Evolutionary conservation across 2,329 filamentous ascomycete species (phyloP).

Genomic region (Rhynchosporium secalis): DNA sequence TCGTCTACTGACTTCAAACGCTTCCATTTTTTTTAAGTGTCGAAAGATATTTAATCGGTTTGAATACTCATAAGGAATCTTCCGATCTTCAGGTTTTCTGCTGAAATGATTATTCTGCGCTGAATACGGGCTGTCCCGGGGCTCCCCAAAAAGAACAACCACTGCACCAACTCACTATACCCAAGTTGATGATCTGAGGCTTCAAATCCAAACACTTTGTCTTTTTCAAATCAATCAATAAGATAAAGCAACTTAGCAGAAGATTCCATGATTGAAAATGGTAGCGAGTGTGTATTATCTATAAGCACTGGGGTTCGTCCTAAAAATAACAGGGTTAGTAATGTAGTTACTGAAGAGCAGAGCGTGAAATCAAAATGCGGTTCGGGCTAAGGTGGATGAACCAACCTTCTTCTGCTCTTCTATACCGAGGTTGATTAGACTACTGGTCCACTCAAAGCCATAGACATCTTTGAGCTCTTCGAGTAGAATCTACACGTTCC

Average conservation of each 20-base stretch:
- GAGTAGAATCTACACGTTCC: not conserved
- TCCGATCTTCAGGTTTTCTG: not conserved
- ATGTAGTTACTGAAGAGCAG: no score
- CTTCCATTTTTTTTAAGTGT: no score
- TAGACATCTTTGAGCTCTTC: not conserved
- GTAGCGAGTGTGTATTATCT: not conserved
- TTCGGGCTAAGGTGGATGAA: not conserved
- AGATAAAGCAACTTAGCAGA: not conserved
- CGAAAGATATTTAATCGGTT: not conserved
- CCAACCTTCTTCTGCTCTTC: not conserved
- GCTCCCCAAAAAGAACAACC: not conserved
- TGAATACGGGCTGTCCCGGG: not conserved
- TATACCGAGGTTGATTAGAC: not conserved
- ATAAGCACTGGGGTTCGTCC: not conserved
- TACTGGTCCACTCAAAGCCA: not conserved
- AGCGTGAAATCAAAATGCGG: not conserved
- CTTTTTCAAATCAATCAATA: not conserved
- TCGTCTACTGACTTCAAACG: not conserved
- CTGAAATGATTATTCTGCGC: not conserved
- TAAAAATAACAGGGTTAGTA: not conserved
- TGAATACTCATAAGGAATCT: not conserved
- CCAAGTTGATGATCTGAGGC: not conserved
- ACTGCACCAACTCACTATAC: not conserved
- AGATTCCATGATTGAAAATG: not conserved
- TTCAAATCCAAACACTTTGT: not conserved